A percentile compares a stretch with the other conserved stretches of the same genome.
Evolutionary conservation across 768 basidiomycete species (phyloP).

Genomic region (Amanita jacksonii): DNA sequence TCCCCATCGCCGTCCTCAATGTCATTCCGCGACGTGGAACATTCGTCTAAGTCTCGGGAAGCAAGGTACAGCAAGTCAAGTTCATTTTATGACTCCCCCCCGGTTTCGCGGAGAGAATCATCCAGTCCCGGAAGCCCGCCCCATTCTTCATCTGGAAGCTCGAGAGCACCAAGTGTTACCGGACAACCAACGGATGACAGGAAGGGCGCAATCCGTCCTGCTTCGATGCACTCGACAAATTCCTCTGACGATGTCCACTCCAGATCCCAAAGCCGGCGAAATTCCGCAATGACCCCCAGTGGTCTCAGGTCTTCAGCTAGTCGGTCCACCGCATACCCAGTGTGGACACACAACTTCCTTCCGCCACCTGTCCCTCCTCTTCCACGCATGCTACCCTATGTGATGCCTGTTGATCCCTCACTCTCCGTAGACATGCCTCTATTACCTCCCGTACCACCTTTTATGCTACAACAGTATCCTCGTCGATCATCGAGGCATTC

Average conservation of each 20-base stretch:
- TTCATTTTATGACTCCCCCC: constrained; percentile 24
- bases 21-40: constrained; percentile 31
- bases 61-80: constrained; percentile 28
- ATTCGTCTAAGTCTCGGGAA: constrained; percentile 28
- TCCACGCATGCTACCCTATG: constrained; percentile 20
- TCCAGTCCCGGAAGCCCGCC: constrained; percentile 33
- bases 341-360: constrained; percentile 30
- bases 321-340: constrained; percentile 25
- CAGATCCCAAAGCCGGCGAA: constrained; percentile 29
- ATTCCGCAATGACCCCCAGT: constrained; percentile 24
- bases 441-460: constrained; percentile 64
- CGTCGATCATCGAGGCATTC: constrained; percentile 25
- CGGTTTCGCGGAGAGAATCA: constrained; percentile 33
- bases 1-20: constrained; percentile 26
- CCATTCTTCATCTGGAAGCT: constrained; percentile 44
- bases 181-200: constrained; percentile 21
- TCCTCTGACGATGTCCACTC: constrained; percentile 50
- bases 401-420: constrained; percentile 12
- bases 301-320: constrained; percentile 19
- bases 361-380: constrained; percentile 28
- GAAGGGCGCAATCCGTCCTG: constrained; percentile 32
- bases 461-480: constrained; percentile 60
- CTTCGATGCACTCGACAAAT: constrained; percentile 45
- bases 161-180: constrained; percentile 35
- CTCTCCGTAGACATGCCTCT: constrained; percentile 56